Percentiles rank a stretch among this genome's conserved stretches.
These are phyloP conservation scores for Psidium guajava DNA, from an alignment of 345 rosid species.

Conservation along the genomic window DNA sequence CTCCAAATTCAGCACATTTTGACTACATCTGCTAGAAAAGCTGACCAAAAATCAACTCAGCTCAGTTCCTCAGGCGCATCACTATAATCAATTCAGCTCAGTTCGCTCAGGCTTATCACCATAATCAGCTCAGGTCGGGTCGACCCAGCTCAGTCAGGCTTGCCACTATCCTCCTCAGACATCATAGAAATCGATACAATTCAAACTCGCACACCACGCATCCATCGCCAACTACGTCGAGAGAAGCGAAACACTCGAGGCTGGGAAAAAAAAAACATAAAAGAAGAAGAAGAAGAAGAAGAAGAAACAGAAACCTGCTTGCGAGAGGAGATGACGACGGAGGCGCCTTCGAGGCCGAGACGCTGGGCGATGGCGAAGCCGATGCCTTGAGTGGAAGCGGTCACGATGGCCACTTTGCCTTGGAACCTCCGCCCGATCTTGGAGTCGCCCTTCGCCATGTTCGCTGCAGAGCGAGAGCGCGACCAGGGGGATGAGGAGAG, in stretches of 20 bases:
- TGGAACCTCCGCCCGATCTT: constrained; percentile 38
- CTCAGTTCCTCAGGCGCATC: not conserved
- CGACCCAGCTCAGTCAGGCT: not conserved
- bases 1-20: not conserved
- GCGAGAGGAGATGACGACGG: constrained; percentile 65
- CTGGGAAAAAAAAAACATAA: too few species aligned
- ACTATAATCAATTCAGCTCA: not conserved
- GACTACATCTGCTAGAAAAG: not conserved
- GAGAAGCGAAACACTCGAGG: too few species aligned
- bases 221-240: not conserved
- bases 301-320: constrained; percentile 30
- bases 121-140: not conserved
- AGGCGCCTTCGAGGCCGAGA: constrained; percentile 73
- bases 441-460: constrained; percentile 21
- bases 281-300: not conserved
- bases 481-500: not conserved
- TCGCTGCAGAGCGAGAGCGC: not conserved
- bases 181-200: too few species aligned
- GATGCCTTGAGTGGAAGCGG: constrained; percentile 94
- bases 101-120: not conserved
- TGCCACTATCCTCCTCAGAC: not conserved
- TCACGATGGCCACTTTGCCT: constrained; percentile 82
- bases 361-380: constrained; percentile 71
- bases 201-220: too few species aligned
- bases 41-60: not conserved